Evolutionary conservation across 352 stramenopile genomes (phyloP), one percentile per base, ranked within the genome.

Genomic region (Phytopythium montanum): DNA sequence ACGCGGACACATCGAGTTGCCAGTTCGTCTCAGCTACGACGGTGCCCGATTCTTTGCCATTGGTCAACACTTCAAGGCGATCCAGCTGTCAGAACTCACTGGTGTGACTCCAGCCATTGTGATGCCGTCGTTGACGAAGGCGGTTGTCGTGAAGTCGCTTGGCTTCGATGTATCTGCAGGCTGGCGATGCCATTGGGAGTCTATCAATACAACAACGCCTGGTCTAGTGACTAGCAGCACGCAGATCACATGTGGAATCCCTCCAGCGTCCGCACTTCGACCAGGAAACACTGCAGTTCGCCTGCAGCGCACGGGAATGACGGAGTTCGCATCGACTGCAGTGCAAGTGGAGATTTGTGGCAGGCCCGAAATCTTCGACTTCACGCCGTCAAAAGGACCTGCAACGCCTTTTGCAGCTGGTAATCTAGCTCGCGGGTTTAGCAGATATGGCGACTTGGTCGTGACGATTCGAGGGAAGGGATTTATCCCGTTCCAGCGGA

Each of bases 401-500:
- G 38, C 26, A 5, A 34, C 28, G 21, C 7, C 13, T 25, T 21
- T n/a, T 34, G 26, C 26, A 7, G 21, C 7, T 56, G 19, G 34
- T 18, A 18, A 26, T 10, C 3, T 6, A 10, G n/a, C 1, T 8
- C n/a, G 42, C 14, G 12, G 14, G 1, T n/a, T 3, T 28, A 16
- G 10, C 8, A 29, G 42, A 21, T 6, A 26, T 16, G 18, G 42
- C 9, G 2, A 18, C n/a, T 8, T 21, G 3, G 64, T 59, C n/a
- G 42, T 73, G 0, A 44, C 45, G 13, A 60, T 81, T 21, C 56
- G n/a, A 7, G 75, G 72, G 0, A 88, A 75, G 52, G 85, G 76
- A 23, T 88, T 88, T 28, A 54, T 61, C 2, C 70, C 72, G 9
- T 78, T 80, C 41, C 61, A 55, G 18, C 62, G 44, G 2, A 78